Evolutionary conservation across 768 basidiomycete genomes (phyloP).

Genomic region (Phylloporus sp.): DNA sequence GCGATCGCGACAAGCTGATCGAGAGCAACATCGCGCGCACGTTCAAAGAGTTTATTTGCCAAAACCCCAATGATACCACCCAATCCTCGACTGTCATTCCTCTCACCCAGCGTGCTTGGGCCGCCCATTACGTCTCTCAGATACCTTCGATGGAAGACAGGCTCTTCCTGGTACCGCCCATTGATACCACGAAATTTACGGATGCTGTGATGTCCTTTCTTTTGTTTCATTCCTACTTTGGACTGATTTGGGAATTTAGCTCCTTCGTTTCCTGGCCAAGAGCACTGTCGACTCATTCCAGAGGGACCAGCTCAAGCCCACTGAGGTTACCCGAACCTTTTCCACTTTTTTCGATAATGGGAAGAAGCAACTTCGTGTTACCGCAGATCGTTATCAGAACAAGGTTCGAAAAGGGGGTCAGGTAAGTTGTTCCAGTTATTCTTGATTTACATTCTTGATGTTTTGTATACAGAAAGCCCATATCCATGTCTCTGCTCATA

Average conservation of each 20-base stretch:
- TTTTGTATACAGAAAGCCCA: constrained; percentile 12
- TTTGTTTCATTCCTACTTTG: neutral
- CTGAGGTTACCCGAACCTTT: constrained; percentile 20
- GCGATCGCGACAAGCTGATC: neutral
- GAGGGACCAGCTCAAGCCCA: constrained; percentile 25
- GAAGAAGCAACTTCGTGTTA: constrained; percentile 15
- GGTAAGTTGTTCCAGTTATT: constrained; percentile 26
- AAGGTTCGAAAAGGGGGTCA: constrained; percentile 33
- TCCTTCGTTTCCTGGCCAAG: constrained; percentile 26
- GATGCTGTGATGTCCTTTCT: constrained; percentile 14
- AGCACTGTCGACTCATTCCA: constrained; percentile 23
- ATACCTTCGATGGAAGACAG: constrained; percentile 17
- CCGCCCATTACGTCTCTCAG: constrained; percentile 28
- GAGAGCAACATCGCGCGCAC: constrained; percentile 13
- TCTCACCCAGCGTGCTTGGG: constrained; percentile 31
- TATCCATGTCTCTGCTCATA: constrained; percentile 21
- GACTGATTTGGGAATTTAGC: constrained; percentile 10
- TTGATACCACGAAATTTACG: constrained; percentile 24
- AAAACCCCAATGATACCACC: neutral
- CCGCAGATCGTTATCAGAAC: constrained; percentile 28
- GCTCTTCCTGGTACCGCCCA: constrained; percentile 19
- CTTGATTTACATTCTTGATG: neutral
- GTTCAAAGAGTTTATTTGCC: constrained; percentile 11
- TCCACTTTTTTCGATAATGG: constrained; percentile 6
- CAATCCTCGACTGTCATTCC: constrained; percentile 5